Conservation (phyloP, 768 basidiomycete genomes). For the Tricholoma saponaceum region DNA sequence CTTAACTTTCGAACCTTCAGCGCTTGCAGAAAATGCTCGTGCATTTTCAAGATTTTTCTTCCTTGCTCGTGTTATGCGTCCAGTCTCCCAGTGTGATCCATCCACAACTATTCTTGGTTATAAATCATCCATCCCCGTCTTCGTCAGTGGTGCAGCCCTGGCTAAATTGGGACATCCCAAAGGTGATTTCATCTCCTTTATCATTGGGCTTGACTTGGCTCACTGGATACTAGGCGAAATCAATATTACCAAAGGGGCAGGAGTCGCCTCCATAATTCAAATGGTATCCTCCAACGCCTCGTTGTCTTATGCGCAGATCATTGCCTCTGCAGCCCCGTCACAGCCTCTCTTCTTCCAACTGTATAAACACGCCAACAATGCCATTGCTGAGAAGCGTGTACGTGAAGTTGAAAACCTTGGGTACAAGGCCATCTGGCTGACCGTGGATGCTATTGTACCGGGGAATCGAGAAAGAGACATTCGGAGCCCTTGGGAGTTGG, state of each 20-base stretch:
- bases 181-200: slow-evolving; percentile 27
- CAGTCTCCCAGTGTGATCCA: slow-evolving; percentile 59
- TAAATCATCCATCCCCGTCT: slow-evolving; percentile 71
- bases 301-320: slow-evolving; percentile 60
- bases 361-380: slow-evolving; percentile 75
- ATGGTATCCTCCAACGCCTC: slow-evolving; percentile 83
- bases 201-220: background rate
- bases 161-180: slow-evolving; percentile 86
- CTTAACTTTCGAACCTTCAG: slow-evolving; percentile 30
- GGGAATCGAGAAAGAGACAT: slow-evolving; percentile 80
- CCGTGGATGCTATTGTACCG: slow-evolving; percentile 83
- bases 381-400: slow-evolving; percentile 64
- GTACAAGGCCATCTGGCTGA: slow-evolving; percentile 87
- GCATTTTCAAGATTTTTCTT: slow-evolving; percentile 90
- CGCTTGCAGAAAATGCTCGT: slow-evolving; percentile 62
- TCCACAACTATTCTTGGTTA: slow-evolving; percentile 74
- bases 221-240: slow-evolving; percentile 56
- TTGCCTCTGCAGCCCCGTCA: slow-evolving; percentile 45
- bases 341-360: slow-evolving; percentile 80
- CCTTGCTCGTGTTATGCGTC: slow-evolving; percentile 73
- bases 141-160: slow-evolving; percentile 78
- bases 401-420: slow-evolving; percentile 67
- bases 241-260: slow-evolving; percentile 74
- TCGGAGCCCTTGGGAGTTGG: slow-evolving; percentile 52
- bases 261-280: slow-evolving; percentile 68